Evolutionary conservation across 176 grass and related monocot species (phyloP), one percentile per base, ranked within the genome.

Genomic region (Poa pratensis): DNA sequence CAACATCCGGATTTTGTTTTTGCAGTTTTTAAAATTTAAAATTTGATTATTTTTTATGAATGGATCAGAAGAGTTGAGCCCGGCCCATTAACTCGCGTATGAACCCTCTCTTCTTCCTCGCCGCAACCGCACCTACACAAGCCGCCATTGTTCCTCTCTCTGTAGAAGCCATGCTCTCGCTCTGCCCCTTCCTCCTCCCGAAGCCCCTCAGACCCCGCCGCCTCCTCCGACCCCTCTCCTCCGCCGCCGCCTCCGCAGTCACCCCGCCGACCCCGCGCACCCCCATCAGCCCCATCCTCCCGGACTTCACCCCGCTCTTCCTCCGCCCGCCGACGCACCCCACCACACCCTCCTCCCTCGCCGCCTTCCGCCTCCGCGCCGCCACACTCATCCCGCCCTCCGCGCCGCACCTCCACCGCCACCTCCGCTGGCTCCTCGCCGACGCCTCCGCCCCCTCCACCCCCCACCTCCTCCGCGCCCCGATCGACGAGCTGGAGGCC

Each of bases 401-500:
- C 26, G 78, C 89, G 46, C 83, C 82, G 26, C 85, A 92, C 74
- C 93, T 98, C 78, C 91, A 78, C 77, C 91, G 93, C 40, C 90
- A 98, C 83, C 91, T 98, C 80, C 66, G 89, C 55, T 98, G 96
- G 96, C 73, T 98, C 60, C 75, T 95, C 80, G 89, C 81, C 24
- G 96, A 95, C 80, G 87, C 89, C 48, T 19, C 83, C 60, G 18
- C 51, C 32, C 30, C 64, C 0, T 20, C 28, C 23, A 12, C 19
- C 10, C 49, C 37, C 43, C 45, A 92, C 23, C 83, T 93, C 50
- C 89, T 98, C 23, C 83, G 93, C 71, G 82, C 76, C 15, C 83
- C 87, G 11, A 83, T 98, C 20, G 77, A 62, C 7, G 82, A 94
- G 50, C 83, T 98, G 34, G 92, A 94, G 80, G 51, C 69, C 3